phyloP scores from a whole-genome alignment of 306 rosid genomes.

The Begonia fuchsioides region DNA sequence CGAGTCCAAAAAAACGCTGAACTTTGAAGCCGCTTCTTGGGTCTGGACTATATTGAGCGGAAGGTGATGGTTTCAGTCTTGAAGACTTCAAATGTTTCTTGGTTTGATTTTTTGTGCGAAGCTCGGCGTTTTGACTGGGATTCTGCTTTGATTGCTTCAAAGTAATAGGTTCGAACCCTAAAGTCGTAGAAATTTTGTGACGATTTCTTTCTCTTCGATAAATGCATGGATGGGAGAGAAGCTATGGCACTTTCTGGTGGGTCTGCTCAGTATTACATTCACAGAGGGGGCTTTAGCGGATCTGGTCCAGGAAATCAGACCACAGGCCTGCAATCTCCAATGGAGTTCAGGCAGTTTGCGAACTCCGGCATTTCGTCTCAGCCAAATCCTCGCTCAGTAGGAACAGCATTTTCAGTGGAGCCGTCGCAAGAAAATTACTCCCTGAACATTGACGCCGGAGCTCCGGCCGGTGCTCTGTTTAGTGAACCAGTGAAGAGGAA shows the following conservation, averaged over 20 bases:
- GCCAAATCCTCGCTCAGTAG: conserved; percentile 38
- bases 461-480: too few relatives aligned
- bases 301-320: conserved; percentile 40
- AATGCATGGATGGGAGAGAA: too few relatives aligned
- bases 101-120: background rate
- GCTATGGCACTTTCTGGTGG: conserved; percentile 79
- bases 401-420: conserved; percentile 48
- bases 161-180: too few relatives aligned
- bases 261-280: conserved; percentile 71
- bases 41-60: conserved; percentile 4
- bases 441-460: conserved; percentile 36
- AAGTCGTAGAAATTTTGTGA: conserved; percentile 1
- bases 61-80: background rate
- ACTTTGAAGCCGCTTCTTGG: background rate
- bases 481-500: conserved; percentile 68
- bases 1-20: conserved; percentile 10
- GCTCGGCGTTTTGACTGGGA: background rate
- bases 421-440: conserved; percentile 28
- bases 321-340: conserved; percentile 40
- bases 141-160: too few relatives aligned
- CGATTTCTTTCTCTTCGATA: conserved; percentile 23
- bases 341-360: conserved; percentile 60
- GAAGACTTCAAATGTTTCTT: background rate
- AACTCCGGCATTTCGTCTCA: too few relatives aligned
- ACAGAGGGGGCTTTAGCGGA: conserved; percentile 62